A percentile compares a stretch with the other conserved stretches of the same genome.
phyloP scores from a whole-genome alignment of 495 filamentous ascomycete genomes.

The Annulohypoxylon maeteangense region DNA sequence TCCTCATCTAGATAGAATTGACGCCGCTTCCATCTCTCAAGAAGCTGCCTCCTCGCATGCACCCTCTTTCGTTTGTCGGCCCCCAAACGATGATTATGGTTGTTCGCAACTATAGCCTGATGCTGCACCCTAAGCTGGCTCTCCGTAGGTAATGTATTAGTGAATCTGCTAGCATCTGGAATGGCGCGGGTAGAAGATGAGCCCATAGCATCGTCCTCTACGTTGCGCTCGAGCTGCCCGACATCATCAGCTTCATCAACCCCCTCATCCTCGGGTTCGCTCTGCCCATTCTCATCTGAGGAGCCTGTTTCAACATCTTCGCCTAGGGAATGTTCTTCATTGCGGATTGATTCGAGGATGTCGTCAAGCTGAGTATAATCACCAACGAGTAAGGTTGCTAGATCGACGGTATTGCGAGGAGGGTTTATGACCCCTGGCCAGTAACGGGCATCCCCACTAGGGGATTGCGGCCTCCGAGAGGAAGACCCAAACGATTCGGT shows the following conservation, averaged over 20 bases:
- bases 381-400: conserved; percentile 52
- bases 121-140: conserved; percentile 42
- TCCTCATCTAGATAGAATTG: conserved; percentile 85
- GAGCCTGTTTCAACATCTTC: conserved; percentile 41
- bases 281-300: conserved; percentile 45
- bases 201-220: background rate
- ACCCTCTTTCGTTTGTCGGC: conserved; percentile 42
- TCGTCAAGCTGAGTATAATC: conserved; percentile 44
- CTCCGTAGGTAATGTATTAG: conserved; percentile 43
- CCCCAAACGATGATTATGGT: conserved; percentile 28
- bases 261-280: conserved; percentile 33
- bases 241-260: conserved; percentile 36
- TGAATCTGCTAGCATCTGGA: conserved; percentile 45
- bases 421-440: conserved; percentile 55
- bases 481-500: conserved; percentile 46
- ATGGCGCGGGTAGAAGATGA: conserved; percentile 22
- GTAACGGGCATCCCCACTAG: conserved; percentile 49
- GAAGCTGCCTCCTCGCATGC: conserved; percentile 63
- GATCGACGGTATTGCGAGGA: conserved; percentile 50
- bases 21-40: conserved; percentile 77
- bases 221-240: conserved; percentile 24
- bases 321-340: conserved; percentile 24
- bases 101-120: conserved; percentile 35
- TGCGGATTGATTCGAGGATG: conserved; percentile 46
- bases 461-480: conserved; percentile 44